Evolutionary conservation across 2,329 filamentous ascomycete species (phyloP).

Genomic region (Talaromyces sp.): DNA sequence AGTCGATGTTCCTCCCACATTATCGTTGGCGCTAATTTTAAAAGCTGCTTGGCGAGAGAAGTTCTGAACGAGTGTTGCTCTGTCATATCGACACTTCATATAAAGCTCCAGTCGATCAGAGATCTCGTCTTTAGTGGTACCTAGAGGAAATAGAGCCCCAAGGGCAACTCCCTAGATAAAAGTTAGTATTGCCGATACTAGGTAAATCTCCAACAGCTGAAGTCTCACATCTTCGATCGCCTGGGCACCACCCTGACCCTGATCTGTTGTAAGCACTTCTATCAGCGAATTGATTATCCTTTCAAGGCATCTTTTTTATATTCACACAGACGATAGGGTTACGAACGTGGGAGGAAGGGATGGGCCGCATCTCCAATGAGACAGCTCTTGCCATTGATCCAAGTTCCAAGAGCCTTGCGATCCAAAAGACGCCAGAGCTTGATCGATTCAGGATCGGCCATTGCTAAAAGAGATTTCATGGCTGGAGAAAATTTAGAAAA

Average conservation of each 20-base stretch:
- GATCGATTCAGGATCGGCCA: slow-evolving; percentile 46
- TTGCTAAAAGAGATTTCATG: slow-evolving; percentile 33
- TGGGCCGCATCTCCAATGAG: slow-evolving; percentile 68
- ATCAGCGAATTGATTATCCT: too few relatives aligned
- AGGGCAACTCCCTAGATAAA: slow-evolving; percentile 49
- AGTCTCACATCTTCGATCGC: slow-evolving; percentile 65
- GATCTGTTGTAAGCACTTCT: slow-evolving; percentile 34
- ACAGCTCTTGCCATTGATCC: slow-evolving; percentile 55
- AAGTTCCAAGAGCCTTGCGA: slow-evolving; percentile 59
- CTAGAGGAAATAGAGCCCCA: slow-evolving; percentile 55
- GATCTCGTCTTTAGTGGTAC: slow-evolving; percentile 50
- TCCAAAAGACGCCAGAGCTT: slow-evolving; percentile 63
- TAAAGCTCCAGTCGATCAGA: slow-evolving; percentile 60
- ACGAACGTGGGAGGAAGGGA: slow-evolving; percentile 59
- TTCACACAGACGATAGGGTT: background rate
- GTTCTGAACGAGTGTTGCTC: slow-evolving; percentile 60
- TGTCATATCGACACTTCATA: slow-evolving; percentile 57
- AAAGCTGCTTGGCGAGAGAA: slow-evolving; percentile 32
- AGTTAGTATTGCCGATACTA: background rate
- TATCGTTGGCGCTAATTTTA: slow-evolving; percentile 1
- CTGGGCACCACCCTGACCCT: slow-evolving; percentile 62
- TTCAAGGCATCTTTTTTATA: too few relatives aligned
- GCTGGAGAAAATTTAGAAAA: slow-evolving; percentile 42
- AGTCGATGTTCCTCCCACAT: slow-evolving; percentile 1
- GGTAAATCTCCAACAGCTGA: background rate